Percentiles rank a stretch among this genome's conserved stretches.
phyloP scores from a whole-genome alignment of 83 land plant species.

The Isoetes engelmannii region DNA sequence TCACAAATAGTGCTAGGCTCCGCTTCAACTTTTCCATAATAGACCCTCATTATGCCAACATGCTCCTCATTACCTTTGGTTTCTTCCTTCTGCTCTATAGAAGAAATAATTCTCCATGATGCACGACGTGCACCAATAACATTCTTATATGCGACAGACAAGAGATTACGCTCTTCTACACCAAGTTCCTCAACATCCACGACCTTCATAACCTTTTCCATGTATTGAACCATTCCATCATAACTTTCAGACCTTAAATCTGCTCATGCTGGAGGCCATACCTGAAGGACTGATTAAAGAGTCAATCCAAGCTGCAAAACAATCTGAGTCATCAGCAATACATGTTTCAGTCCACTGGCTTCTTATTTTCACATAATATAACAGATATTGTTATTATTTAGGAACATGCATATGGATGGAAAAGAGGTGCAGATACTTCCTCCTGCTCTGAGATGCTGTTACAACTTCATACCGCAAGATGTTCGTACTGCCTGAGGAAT shows the following conservation, averaged over 20 bases:
- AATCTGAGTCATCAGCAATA: no score
- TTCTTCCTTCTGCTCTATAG: slow-evolving; percentile 4
- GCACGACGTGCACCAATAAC: slow-evolving; percentile 21
- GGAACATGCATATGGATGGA: no score
- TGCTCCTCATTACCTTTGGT: slow-evolving; percentile 6
- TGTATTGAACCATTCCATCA: background rate
- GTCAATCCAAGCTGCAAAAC: no score
- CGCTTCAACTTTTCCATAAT: background rate
- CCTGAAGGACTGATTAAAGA: no score
- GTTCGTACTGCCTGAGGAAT: no score
- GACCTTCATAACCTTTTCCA: background rate
- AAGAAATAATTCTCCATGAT: background rate
- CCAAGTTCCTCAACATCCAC: background rate
- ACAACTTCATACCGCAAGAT: no score
- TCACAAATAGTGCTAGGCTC: background rate
- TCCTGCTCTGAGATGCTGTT: no score
- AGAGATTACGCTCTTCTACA: slow-evolving; percentile 4
- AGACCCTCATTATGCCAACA: background rate
- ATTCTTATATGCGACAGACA: slow-evolving; percentile 21
- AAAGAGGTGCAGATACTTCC: no score
- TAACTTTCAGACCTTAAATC: background rate
- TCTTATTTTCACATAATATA: no score
- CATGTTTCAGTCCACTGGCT: no score
- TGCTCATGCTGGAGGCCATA: no score
- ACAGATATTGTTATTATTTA: no score